Conservation (phyloP, 306 rosid genomes). For the Quercus ilex region DNA sequence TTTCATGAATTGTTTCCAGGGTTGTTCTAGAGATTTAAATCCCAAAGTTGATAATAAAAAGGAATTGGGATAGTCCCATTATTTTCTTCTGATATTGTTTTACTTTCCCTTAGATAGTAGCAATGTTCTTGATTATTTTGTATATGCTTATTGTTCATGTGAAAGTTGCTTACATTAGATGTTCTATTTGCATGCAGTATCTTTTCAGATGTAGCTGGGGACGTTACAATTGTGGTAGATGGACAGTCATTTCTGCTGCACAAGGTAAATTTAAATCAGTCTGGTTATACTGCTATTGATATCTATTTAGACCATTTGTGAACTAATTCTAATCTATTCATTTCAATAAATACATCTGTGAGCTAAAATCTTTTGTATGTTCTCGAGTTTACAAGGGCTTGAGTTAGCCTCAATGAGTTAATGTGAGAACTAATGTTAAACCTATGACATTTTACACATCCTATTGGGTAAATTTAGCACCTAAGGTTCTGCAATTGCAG, state of each 20-base stretch:
- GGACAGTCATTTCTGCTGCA: conserved; percentile 85
- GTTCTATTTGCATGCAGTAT: conserved; percentile 41
- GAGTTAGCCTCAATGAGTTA: neutral
- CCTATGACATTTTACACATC: neutral
- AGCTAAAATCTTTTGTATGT: neutral
- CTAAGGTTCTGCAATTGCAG: neutral
- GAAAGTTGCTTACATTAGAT: neutral
- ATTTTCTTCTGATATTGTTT: neutral
- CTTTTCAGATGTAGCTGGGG: conserved; percentile 92
- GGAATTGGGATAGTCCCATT: neutral
- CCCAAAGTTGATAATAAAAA: neutral
- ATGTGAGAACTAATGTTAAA: neutral
- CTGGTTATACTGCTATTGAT: neutral
- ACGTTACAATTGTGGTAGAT: conserved; percentile 69
- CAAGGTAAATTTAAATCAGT: conserved; percentile 44
- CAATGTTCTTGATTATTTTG: neutral
- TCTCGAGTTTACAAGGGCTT: neutral
- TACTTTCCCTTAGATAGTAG: neutral
- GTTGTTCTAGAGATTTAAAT: neutral
- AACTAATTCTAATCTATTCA: conserved; percentile 3
- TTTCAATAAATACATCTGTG: neutral
- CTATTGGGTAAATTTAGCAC: neutral
- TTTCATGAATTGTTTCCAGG: too few relatives aligned
- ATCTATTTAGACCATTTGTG: neutral
- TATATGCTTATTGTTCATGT: conserved; percentile 1